Base-by-base conservation (phyloP, 345 rosid genomes). In the Dimocarpus longan region DNA sequence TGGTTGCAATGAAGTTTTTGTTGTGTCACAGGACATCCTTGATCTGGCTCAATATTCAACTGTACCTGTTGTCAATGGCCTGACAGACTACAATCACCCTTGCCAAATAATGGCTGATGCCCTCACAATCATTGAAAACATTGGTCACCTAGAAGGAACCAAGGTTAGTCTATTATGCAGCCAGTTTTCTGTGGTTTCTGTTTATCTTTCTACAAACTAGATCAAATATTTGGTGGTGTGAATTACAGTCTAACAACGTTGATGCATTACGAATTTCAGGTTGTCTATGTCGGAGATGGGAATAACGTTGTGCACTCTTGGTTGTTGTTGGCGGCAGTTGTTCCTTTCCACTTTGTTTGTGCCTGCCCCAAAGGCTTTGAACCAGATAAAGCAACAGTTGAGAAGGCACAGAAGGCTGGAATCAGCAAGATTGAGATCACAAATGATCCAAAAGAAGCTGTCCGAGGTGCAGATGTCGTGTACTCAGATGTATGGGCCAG, bases 81-180 rank as follows among this genome's bases (percentile, higher is more conserved):
- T 94, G 83, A 93, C 98, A 37, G 98, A 96, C 80, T 91, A 91
- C 82, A 92, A 96, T 86, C 99, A 94, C 78, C 99, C 98, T 78
- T 90, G 95, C 85, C 98, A 96, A 90, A 93, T 94, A 78, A 94
- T 96, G 94, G 98, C 98, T 0, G 99, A 96, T 87, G 98, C 99
- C 46, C 97, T 96, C 82, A 94, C 98, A 46, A 94, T 94, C 54
- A 92, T 96, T 80, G 98, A 96, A 82, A 94, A 94, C 80, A 68
- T 91, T 28, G 98, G 98, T 80, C 94, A 71, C 37, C 75, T 94
- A 75, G 97, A 96, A 80, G 97, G 98, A 70, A 91, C 97, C n/a
- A 94, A 93, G 98, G 99, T 95, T 71, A 54, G 80, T 59, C 75
- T 74, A 52, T 28, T 4, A 26, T 77, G 67, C 76, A 22, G 71